Evolutionary conservation across 768 basidiomycete genomes (phyloP).

Genomic region (Paxillus ammoniavirescens): DNA sequence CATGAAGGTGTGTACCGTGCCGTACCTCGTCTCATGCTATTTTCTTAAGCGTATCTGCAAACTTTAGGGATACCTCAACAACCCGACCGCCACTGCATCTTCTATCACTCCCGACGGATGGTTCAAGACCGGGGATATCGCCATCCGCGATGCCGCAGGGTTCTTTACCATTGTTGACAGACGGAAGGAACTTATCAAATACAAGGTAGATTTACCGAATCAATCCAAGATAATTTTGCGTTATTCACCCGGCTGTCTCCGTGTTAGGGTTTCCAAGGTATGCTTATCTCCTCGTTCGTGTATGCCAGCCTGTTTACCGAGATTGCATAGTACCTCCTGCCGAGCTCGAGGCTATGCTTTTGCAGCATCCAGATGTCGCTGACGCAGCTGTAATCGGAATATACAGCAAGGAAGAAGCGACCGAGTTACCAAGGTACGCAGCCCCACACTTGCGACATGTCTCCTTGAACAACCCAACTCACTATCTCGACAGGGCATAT

Average conservation of each 20-base stretch:
- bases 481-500: constrained; percentile 49
- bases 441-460: not conserved
- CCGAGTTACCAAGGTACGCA: constrained; percentile 72
- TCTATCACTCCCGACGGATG: constrained; percentile 72
- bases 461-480: not conserved
- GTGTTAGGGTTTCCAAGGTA: constrained; percentile 72
- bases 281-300: constrained; percentile 3
- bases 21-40: not conserved
- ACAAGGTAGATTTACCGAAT: constrained; percentile 45
- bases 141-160: constrained; percentile 61
- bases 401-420: constrained; percentile 60
- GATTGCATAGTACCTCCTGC: constrained; percentile 70
- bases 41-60: not conserved
- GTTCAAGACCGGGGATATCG: constrained; percentile 91
- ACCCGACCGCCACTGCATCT: constrained; percentile 63
- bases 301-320: not conserved
- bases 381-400: constrained; percentile 85
- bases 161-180: constrained; percentile 75
- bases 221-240: not conserved
- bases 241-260: not conserved
- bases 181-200: constrained; percentile 74
- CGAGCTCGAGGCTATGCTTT: constrained; percentile 74
- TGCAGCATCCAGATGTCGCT: constrained; percentile 72
- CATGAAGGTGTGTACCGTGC: constrained; percentile 58
- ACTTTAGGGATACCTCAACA: constrained; percentile 72